Conservation (phyloP, 139 green algal species). For the Pseudopediastrum boryanum region DNA sequence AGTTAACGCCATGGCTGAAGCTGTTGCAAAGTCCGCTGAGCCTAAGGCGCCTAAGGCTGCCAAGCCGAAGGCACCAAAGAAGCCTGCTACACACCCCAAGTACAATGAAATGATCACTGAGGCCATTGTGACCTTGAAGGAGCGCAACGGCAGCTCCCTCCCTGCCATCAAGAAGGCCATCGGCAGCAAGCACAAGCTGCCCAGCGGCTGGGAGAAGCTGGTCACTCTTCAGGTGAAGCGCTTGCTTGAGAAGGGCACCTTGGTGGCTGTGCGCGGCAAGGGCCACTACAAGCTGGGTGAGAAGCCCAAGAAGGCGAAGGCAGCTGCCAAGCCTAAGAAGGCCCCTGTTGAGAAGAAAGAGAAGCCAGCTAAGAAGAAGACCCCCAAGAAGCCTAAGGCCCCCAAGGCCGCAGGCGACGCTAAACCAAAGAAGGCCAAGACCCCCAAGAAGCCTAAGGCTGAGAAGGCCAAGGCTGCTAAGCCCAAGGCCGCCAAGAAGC, state of each 20-base stretch:
- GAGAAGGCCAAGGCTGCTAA: too few relatives aligned
- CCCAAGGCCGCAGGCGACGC: too few relatives aligned
- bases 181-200: conserved; percentile 62
- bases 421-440: too few relatives aligned
- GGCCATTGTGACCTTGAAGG: conserved; percentile 79
- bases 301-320: too few relatives aligned
- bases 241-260: conserved; percentile 23
- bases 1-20: conserved; percentile 30
- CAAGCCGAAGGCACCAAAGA: conserved; percentile 37
- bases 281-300: conserved; percentile 35
- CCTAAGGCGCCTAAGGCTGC: conserved; percentile 37
- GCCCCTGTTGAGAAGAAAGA: too few relatives aligned
- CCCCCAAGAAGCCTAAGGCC: too few relatives aligned
- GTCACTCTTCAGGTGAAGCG: conserved; percentile 11
- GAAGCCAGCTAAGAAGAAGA: too few relatives aligned
- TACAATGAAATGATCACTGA: conserved; percentile 65
- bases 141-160: conserved; percentile 65
- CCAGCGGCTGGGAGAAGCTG: conserved; percentile 29
- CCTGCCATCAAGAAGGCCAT: conserved; percentile 85
- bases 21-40: too few relatives aligned
- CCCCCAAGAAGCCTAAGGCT: too few relatives aligned
- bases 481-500: conserved; percentile 46
- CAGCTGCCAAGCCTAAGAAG: too few relatives aligned
- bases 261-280: conserved; percentile 28
- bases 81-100: conserved; percentile 41